These are phyloP conservation scores for Schwanniomyces vanrijiae DNA, from an alignment of 805 yeast species.

Conservation along the genomic window DNA sequence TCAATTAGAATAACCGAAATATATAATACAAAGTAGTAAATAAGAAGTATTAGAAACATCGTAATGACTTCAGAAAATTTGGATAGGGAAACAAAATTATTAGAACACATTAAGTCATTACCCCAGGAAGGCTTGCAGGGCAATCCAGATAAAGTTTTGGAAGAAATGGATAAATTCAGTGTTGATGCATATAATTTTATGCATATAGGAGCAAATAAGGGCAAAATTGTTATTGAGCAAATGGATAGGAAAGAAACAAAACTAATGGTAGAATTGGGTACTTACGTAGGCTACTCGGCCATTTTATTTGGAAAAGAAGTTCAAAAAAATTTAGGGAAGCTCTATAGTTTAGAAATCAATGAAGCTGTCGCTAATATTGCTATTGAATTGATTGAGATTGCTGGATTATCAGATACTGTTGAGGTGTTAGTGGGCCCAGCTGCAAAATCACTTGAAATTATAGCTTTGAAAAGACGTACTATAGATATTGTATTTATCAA, in stretches of 20 bases:
- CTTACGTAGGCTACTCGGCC: conserved; percentile 38
- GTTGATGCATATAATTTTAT: conserved; percentile 17
- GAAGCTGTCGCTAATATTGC: conserved; percentile 31
- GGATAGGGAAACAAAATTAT: conserved; percentile 24
- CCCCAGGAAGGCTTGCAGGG: conserved; percentile 24
- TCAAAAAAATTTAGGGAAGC: conserved; percentile 23
- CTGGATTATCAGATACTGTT: conserved; percentile 30
- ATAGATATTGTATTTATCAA: conserved; percentile 42
- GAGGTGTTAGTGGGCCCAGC: conserved; percentile 35
- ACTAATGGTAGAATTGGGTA: conserved; percentile 32
- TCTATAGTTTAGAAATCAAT: conserved; percentile 33
- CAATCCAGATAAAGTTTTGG: conserved; percentile 30
- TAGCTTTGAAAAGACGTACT: conserved; percentile 18
- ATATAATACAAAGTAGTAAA: neutral
- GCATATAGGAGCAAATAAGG: conserved; percentile 34
- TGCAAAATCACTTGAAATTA: conserved; percentile 22
- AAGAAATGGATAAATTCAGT: conserved; percentile 27
- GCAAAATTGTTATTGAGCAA: conserved; percentile 22
- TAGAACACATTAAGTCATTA: conserved; percentile 20
- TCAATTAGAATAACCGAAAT: too few species aligned
- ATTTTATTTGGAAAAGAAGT: conserved; percentile 30
- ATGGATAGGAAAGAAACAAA: conserved; percentile 22
- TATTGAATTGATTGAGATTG: conserved; percentile 25
- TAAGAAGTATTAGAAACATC: neutral
- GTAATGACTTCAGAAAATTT: neutral